Evolutionary conservation across 2,329 filamentous ascomycete species (phyloP), one percentile per base, ranked within the genome.

Genomic region (Tolypocladium nubicola): DNA sequence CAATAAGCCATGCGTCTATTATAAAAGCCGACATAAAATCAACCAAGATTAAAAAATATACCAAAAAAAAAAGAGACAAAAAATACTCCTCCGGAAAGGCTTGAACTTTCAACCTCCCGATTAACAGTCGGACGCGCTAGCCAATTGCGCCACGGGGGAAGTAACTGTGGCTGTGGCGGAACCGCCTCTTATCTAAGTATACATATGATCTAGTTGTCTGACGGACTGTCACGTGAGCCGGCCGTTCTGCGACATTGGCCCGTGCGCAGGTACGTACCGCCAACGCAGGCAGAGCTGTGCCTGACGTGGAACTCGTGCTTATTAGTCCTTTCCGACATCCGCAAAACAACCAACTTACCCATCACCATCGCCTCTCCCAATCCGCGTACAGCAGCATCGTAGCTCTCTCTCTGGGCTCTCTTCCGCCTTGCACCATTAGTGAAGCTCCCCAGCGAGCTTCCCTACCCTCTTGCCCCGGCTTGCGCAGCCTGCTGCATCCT

Each of bases 41-140:
- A 26, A 26, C 23, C 23, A 26, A 26, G 23, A 26, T 26, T 26
- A n/a, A n/a, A n/a, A 45, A 26, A 16, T 3, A 14, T 14, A 1
- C 3, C 23, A 39, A n/a, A 23, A 43, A 39, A n/a, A 23, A 13
- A 26, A 33, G 23, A 35, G n/a, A n/a, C n/a, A 50, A 50, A 16
- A 35, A 7, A 30, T 6, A 35, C 61, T 62, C 59, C 58, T 53
- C 61, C 59, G 57, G 60, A 57, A 59, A 61, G 62, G 58, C 60
- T 64, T 56, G 62, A 64, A 64, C 62, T 63, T 59, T 57, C 61
- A 61, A 66, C 66, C 65, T 68, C 64, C 61, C 63, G 66, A 71
- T 71, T 80, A 81, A 81, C 79, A 81, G 78, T 80, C 78, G 76
- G 74, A 81, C 79, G 78, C 78, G 78, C 78, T 81, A 80, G 76